Evolutionary conservation across 352 stramenopile genomes (phyloP).

Genomic region (Phytophthora uliginosa): DNA sequence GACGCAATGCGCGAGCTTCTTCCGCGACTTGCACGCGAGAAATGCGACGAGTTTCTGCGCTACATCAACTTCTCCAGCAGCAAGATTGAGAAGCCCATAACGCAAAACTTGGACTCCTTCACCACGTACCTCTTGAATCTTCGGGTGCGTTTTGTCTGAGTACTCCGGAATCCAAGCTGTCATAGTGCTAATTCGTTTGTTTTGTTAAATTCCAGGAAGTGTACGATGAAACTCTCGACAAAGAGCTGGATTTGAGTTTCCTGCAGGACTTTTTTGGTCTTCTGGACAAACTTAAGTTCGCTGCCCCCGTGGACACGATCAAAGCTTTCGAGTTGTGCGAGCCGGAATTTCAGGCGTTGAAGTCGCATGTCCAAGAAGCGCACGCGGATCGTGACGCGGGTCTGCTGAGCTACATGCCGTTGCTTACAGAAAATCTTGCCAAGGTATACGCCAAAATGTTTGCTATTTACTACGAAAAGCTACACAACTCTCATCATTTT

Average conservation of each 20-base stretch:
- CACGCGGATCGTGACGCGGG: slow-evolving; percentile 40
- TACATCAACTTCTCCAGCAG: slow-evolving; percentile 47
- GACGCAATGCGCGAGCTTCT: slow-evolving; percentile 48
- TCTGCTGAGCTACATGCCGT: slow-evolving; percentile 35
- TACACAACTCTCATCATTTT: background rate
- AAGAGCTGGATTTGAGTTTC: slow-evolving; percentile 61
- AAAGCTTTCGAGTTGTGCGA: slow-evolving; percentile 51
- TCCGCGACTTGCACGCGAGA: slow-evolving; percentile 51
- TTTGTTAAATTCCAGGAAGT: slow-evolving; percentile 42
- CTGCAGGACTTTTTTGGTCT: slow-evolving; percentile 52
- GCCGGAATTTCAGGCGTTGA: slow-evolving; percentile 56
- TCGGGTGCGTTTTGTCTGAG: slow-evolving; percentile 30
- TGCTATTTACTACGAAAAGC: no score
- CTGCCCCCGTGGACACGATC: slow-evolving; percentile 31
- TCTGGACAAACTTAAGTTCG: slow-evolving; percentile 46
- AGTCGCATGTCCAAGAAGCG: slow-evolving; percentile 41
- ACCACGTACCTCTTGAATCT: slow-evolving; percentile 65
- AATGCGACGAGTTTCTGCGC: slow-evolving; percentile 54
- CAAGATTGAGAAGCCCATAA: slow-evolving; percentile 61
- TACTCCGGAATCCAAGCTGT: background rate
- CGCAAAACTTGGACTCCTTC: slow-evolving; percentile 47
- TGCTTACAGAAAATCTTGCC: slow-evolving; percentile 30
- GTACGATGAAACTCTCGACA: slow-evolving; percentile 53
- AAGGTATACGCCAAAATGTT: slow-evolving; percentile 8
- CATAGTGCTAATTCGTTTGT: background rate